Conservation (phyloP, 2,329 filamentous ascomycete genomes). For the Akanthomyces lecanii region DNA sequence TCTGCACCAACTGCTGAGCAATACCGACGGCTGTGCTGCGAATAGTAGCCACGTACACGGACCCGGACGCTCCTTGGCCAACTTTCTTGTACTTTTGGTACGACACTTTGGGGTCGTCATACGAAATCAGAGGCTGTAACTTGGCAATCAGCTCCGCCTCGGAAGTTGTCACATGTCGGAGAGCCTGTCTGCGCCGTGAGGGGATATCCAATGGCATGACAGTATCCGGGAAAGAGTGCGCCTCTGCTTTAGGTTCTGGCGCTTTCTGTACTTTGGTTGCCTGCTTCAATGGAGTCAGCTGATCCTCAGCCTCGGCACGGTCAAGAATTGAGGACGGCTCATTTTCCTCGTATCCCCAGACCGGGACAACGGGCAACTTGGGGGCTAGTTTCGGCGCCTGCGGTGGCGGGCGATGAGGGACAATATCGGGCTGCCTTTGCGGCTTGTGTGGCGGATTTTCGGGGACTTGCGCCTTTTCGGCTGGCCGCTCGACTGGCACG, state of each 20-base stretch:
- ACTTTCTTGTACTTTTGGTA: constrained; percentile 99
- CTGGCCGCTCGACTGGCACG: neutral
- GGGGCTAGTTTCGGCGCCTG: constrained; percentile 1
- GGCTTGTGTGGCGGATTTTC: neutral
- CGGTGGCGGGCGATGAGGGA: constrained; percentile 3
- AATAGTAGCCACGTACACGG: constrained; percentile 97
- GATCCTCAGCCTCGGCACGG: neutral
- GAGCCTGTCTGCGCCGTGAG: constrained; percentile 4
- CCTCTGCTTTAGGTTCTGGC: neutral
- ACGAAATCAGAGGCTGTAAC: constrained; percentile 88
- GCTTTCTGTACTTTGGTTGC: neutral
- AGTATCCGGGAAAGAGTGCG: neutral
- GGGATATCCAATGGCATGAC: constrained; percentile 10
- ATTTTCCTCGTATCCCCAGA: constrained; percentile 2
- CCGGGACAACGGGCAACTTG: neutral
- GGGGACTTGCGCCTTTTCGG: neutral
- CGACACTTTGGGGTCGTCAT: constrained; percentile 87
- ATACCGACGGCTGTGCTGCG: constrained; percentile 82
- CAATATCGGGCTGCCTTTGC: neutral
- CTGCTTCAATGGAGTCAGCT: neutral
- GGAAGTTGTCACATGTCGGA: constrained; percentile 67
- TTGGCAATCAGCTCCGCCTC: constrained; percentile 96
- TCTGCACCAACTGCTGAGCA: constrained; percentile 72
- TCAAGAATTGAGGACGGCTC: neutral
- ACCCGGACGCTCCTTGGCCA: constrained; percentile 94